phyloP scores from a whole-genome alignment of 768 basidiomycete genomes.

The Xerocomus potaroensis region DNA sequence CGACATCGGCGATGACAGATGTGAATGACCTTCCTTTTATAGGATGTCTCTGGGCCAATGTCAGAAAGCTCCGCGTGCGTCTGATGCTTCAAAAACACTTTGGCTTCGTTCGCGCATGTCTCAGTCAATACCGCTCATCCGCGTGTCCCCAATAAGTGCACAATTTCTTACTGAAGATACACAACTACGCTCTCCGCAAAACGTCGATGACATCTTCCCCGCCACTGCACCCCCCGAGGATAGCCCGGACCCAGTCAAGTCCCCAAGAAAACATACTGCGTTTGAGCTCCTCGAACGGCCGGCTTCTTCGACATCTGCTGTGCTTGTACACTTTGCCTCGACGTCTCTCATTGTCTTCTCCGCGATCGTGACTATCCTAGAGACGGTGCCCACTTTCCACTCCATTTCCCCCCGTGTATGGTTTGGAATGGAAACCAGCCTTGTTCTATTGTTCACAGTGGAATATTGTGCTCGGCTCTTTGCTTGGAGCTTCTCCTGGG shows the following conservation, averaged over 20 bases:
- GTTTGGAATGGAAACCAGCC: conserved; percentile 83
- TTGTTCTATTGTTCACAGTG: conserved; percentile 82
- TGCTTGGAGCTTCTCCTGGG: conserved; percentile 73
- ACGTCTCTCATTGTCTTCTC: conserved; percentile 72
- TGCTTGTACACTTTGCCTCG: conserved; percentile 66
- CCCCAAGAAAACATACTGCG: conserved; percentile 58
- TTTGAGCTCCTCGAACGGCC: conserved; percentile 78
- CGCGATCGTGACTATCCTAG: conserved; percentile 71
- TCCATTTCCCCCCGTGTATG: conserved; percentile 64
- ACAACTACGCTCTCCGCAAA: conserved; percentile 28
- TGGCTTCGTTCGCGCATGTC: conserved; percentile 18
- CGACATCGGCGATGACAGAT: background rate
- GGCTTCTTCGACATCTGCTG: conserved; percentile 69
- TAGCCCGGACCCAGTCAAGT: conserved; percentile 24
- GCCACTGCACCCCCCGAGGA: conserved; percentile 34
- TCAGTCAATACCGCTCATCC: conserved; percentile 28
- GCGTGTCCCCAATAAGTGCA: conserved; percentile 23
- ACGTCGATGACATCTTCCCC: conserved; percentile 38
- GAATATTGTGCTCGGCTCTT: conserved; percentile 73
- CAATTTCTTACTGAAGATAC: conserved; percentile 45
- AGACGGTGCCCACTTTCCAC: conserved; percentile 77
- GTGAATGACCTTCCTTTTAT: conserved; percentile 2
- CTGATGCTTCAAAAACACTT: background rate
- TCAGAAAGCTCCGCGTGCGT: background rate
- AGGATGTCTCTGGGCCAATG: background rate